A percentile compares a stretch with the other conserved stretches of the same genome.
Evolutionary conservation across 306 rosid genomes (phyloP).

Genomic region (Acacia crassicarpa): DNA sequence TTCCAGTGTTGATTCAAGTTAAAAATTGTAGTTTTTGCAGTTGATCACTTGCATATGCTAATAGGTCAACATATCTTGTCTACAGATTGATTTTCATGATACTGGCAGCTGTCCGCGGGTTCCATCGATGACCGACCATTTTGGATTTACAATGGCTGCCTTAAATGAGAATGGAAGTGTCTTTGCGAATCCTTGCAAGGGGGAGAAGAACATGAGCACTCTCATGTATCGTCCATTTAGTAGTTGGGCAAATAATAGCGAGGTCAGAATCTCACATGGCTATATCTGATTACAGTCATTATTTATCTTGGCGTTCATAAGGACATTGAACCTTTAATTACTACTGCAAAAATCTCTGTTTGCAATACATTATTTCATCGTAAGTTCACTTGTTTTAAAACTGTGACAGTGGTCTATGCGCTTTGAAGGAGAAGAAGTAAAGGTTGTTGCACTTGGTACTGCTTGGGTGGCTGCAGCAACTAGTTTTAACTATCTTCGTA

Average conservation of each 20-base stretch:
- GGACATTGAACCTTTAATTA: conserved; percentile 1
- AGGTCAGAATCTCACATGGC: conserved; percentile 55
- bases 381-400: conserved; percentile 40
- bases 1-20: not conserved
- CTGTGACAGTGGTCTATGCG: conserved; percentile 93
- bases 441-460: conserved; percentile 81
- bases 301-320: conserved; percentile 19
- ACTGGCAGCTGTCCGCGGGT: conserved; percentile 86
- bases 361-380: conserved; percentile 9
- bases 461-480: conserved; percentile 94
- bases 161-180: conserved; percentile 79
- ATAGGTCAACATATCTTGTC: conserved; percentile 28
- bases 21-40: not conserved
- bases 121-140: conserved; percentile 97
- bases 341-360: not conserved
- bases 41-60: not conserved
- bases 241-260: conserved; percentile 92
- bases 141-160: conserved; percentile 97
- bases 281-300: not conserved
- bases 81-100: conserved; percentile 94
- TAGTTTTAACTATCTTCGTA: conserved; percentile 84
- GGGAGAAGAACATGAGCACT: conserved; percentile 90
- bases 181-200: conserved; percentile 94
- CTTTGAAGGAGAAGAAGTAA: conserved; percentile 93
- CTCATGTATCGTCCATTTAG: conserved; percentile 95